Evolutionary conservation across 106 monocot genomes (phyloP).

Genomic region (Apostasia shenzhenica): DNA sequence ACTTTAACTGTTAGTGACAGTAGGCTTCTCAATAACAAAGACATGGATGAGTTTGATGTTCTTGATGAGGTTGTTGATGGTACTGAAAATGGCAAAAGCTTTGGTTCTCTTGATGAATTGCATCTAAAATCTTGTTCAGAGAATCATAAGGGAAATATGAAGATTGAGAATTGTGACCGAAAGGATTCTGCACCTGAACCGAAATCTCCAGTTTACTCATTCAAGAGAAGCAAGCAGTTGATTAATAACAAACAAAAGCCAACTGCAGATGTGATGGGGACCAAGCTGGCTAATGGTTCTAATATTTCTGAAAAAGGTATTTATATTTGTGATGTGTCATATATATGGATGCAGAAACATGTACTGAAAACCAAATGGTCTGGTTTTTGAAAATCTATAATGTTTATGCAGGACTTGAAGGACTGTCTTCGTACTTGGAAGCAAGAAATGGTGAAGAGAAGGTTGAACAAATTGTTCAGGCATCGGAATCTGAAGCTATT

Average conservation of each 20-base stretch:
- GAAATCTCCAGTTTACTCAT: conserved; percentile 21
- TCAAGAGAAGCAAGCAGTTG: conserved; percentile 25
- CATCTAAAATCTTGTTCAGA: conserved; percentile 16
- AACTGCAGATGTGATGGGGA: conserved; percentile 5
- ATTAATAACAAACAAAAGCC: conserved; percentile 7
- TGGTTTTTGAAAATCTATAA: conserved; percentile 7
- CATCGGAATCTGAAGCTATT: background rate
- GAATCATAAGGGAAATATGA: conserved; percentile 8
- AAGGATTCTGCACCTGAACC: conserved; percentile 6
- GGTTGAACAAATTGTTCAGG: conserved; percentile 13
- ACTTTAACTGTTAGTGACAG: conserved; percentile 9
- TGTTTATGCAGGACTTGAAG: background rate
- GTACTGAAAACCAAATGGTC: conserved; percentile 8
- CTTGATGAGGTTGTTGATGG: conserved; percentile 15
- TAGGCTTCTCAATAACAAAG: conserved; percentile 10
- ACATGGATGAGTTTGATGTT: conserved; percentile 16
- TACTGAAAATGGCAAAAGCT: conserved; percentile 5
- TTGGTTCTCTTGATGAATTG: conserved; percentile 19
- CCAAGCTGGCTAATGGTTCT: conserved; percentile 8
- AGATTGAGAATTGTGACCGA: conserved; percentile 4
- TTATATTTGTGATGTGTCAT: background rate
- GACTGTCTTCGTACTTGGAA: conserved; percentile 4
- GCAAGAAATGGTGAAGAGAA: conserved; percentile 3
- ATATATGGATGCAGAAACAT: background rate
- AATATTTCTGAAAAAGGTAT: conserved; percentile 15